These are phyloP conservation scores for Mycothermus thermophilus DNA, from an alignment of 495 filamentous ascomycete genomes.

Conservation along the genomic window DNA sequence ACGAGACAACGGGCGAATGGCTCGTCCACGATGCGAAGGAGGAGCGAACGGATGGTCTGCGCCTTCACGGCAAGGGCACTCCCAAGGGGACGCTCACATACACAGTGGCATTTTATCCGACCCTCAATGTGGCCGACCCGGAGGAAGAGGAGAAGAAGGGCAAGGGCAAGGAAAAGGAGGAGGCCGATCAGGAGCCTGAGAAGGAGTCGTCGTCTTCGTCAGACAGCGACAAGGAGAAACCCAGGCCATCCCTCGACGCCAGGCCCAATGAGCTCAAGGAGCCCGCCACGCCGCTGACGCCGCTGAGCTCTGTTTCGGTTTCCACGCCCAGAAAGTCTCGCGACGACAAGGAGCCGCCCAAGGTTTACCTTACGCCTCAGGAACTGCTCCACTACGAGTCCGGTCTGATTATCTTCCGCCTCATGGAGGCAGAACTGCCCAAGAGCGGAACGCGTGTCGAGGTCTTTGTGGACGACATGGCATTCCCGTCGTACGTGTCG, in stretches of 20 bases:
- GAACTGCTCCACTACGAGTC: slow-evolving; percentile 77
- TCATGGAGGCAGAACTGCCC: slow-evolving; percentile 74
- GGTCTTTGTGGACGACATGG: slow-evolving; percentile 85
- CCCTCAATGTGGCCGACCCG: slow-evolving; percentile 73
- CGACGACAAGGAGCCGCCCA: slow-evolving; percentile 49
- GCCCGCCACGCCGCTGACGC: slow-evolving; percentile 20
- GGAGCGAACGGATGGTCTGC: slow-evolving; percentile 44
- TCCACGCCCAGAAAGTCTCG: slow-evolving; percentile 38
- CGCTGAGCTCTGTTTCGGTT: slow-evolving; percentile 20
- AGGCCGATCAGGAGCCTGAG: slow-evolving; percentile 20
- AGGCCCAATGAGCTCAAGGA: slow-evolving; percentile 8
- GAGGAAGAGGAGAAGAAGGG: slow-evolving; percentile 71
- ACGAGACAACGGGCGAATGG: slow-evolving; percentile 61
- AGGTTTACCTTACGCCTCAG: slow-evolving; percentile 61
- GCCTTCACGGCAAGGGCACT: slow-evolving; percentile 48
- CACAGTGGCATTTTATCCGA: slow-evolving; percentile 81
- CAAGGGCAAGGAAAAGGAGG: slow-evolving; percentile 12
- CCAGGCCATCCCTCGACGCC: slow-evolving; percentile 18
- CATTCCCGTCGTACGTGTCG: slow-evolving; percentile 78
- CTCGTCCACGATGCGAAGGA: slow-evolving; percentile 63
- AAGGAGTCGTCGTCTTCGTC: slow-evolving; percentile 17
- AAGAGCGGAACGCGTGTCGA: slow-evolving; percentile 68
- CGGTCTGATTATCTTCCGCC: slow-evolving; percentile 84
- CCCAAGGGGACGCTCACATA: slow-evolving; percentile 73
- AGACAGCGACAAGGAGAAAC: slow-evolving; percentile 16